A percentile compares a stretch with the other conserved stretches of the same genome.
These are phyloP conservation scores for Blastobotrys serpentis DNA, from an alignment of 1,139 yeast species.

Conservation along the genomic window DNA sequence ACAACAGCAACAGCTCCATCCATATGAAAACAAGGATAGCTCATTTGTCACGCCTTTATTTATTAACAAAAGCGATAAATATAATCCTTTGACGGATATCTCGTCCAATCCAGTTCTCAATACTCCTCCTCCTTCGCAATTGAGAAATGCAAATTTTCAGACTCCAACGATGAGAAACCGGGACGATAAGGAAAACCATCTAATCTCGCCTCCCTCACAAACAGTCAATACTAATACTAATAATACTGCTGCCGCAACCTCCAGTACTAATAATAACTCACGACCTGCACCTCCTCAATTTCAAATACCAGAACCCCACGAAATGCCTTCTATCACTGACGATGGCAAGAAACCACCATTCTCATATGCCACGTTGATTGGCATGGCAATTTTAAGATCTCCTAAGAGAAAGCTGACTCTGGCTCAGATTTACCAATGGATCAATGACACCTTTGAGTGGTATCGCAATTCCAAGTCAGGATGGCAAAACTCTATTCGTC, in stretches of 20 bases:
- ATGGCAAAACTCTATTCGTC: slow-evolving; percentile 91
- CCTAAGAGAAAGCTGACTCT: slow-evolving; percentile 75
- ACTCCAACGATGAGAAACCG: slow-evolving; percentile 10
- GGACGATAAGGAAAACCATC: slow-evolving; percentile 9
- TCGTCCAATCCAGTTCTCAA: slow-evolving; percentile 19
- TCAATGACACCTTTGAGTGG: slow-evolving; percentile 78
- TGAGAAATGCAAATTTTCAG: slow-evolving; percentile 15
- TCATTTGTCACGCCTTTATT: slow-evolving; percentile 4
- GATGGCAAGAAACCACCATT: slow-evolving; percentile 78
- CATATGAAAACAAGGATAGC: background rate
- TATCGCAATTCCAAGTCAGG: slow-evolving; percentile 87
- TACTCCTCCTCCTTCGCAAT: slow-evolving; percentile 22
- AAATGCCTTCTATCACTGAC: slow-evolving; percentile 46
- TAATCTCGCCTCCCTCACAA: slow-evolving; percentile 4
- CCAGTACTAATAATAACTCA: background rate
- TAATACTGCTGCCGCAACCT: slow-evolving; percentile 2
- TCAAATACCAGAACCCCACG: slow-evolving; percentile 38
- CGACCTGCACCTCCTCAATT: slow-evolving; percentile 5
- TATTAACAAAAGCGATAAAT: background rate
- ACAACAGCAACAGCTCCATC: background rate
- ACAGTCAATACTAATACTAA: background rate
- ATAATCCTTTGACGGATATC: slow-evolving; percentile 21
- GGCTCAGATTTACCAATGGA: slow-evolving; percentile 92
- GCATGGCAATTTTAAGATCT: slow-evolving; percentile 90
- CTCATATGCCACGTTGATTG: slow-evolving; percentile 90